phyloP scores from a whole-genome alignment of 176 grass and related monocot species.

The Oryza australiensis region DNA sequence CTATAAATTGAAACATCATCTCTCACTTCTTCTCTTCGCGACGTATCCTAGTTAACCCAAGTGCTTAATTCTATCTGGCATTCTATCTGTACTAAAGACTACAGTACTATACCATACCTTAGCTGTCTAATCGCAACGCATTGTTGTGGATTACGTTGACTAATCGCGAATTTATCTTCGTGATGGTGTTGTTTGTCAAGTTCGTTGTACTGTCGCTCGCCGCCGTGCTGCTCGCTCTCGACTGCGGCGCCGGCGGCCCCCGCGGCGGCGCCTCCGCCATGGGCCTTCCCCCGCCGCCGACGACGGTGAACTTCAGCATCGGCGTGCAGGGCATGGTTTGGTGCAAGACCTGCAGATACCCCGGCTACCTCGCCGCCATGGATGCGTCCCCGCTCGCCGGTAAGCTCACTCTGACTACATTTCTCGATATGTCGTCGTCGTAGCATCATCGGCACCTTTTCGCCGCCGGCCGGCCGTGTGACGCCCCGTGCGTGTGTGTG shows the following conservation, averaged over 20 bases:
- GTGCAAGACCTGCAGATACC: slow-evolving; percentile 46
- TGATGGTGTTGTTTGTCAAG: slow-evolving; percentile 21
- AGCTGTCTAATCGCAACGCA: neutral
- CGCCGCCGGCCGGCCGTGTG: too few relatives aligned
- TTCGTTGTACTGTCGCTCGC: slow-evolving; percentile 3
- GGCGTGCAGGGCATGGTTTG: slow-evolving; percentile 60
- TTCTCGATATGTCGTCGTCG: too few relatives aligned
- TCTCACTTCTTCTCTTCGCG: slow-evolving; percentile 31
- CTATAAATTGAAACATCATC: slow-evolving; percentile 42
- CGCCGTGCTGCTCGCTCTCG: slow-evolving; percentile 20
- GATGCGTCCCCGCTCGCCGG: slow-evolving; percentile 52
- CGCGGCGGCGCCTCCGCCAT: neutral
- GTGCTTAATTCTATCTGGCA: neutral
- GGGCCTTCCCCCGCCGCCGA: slow-evolving; percentile 49
- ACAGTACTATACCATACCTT: too few relatives aligned
- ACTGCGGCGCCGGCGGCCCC: too few relatives aligned
- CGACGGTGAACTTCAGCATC: slow-evolving; percentile 55
- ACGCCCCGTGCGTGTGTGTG: neutral
- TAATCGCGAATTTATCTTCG: neutral
- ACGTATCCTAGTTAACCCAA: neutral
- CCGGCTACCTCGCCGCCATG: slow-evolving; percentile 47
- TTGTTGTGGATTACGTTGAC: neutral
- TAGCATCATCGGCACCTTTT: too few relatives aligned
- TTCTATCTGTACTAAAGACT: neutral
- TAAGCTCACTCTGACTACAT: neutral